A percentile compares a stretch with the other conserved stretches of the same genome.
Conservation (phyloP, 257 asterid species). For the Ligustrum vulgare region DNA sequence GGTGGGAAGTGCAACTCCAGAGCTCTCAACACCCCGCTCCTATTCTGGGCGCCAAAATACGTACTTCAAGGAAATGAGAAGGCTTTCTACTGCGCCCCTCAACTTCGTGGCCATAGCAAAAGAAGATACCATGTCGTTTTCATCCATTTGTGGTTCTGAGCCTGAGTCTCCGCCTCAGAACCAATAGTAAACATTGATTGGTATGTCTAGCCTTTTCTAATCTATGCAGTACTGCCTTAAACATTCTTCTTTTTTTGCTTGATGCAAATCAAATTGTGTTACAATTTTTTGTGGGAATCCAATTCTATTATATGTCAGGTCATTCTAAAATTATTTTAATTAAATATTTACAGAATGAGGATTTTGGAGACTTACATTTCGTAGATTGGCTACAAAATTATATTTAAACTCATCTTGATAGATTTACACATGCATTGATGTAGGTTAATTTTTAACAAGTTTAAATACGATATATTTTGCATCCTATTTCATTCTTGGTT, state of each 20-base stretch:
- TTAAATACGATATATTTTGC: background rate
- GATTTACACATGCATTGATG: background rate
- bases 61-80: conserved; percentile 76
- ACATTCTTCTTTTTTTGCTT: background rate
- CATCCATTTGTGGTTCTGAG: conserved; percentile 85
- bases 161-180: conserved; percentile 82
- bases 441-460: background rate
- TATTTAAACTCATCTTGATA: background rate
- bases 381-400: background rate
- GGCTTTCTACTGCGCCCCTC: conserved; percentile 78
- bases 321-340: background rate
- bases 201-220: conserved; percentile 28
- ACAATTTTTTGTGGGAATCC: background rate
- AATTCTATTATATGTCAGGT: background rate
- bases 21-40: conserved; percentile 79
- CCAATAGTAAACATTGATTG: conserved; percentile 31
- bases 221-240: background rate
- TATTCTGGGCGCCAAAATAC: conserved; percentile 66
- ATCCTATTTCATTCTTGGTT: background rate
- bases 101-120: conserved; percentile 74
- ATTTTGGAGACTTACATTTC: background rate
- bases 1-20: conserved; percentile 64
- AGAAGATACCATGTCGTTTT: conserved; percentile 88
- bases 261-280: background rate
- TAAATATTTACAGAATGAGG: background rate